phyloP scores from a whole-genome alignment of 2,329 filamentous ascomycete species.

The Exophiala viscosa region DNA sequence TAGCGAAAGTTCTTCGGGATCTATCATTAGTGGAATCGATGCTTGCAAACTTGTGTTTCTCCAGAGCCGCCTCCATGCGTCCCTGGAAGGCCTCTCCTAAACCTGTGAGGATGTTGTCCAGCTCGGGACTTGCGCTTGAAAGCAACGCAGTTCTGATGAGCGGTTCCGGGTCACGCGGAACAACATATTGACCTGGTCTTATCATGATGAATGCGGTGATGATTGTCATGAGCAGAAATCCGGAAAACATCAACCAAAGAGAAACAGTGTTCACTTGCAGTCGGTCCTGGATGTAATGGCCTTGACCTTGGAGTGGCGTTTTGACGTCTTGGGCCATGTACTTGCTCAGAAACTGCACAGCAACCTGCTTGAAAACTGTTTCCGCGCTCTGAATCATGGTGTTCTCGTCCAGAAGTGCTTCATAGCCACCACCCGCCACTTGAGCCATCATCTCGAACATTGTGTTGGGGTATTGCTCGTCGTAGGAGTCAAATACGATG shows the following conservation, averaged over 20 bases:
- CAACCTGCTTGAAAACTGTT: slow-evolving; percentile 10
- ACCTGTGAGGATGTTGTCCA: neutral
- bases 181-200: neutral
- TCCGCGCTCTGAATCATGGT: slow-evolving; percentile 8
- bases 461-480: slow-evolving; percentile 16
- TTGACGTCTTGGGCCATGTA: slow-evolving; percentile 1
- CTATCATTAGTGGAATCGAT: neutral
- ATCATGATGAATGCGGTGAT: neutral
- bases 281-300: neutral
- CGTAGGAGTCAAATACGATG: neutral
- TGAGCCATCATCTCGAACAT: slow-evolving; percentile 23
- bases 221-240: neutral
- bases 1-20: neutral
- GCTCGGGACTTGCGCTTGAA: neutral
- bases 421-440: slow-evolving; percentile 11
- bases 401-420: slow-evolving; percentile 10
- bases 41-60: neutral
- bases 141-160: neutral
- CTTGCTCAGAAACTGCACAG: slow-evolving; percentile 12
- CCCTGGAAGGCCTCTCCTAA: neutral
- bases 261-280: slow-evolving; percentile 9
- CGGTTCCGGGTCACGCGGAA: neutral
- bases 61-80: neutral
- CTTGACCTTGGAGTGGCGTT: neutral
- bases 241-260: slow-evolving; percentile 2